Evolutionary conservation across 306 rosid species (phyloP).

Genomic region (Vigna reflexopilosa): DNA sequence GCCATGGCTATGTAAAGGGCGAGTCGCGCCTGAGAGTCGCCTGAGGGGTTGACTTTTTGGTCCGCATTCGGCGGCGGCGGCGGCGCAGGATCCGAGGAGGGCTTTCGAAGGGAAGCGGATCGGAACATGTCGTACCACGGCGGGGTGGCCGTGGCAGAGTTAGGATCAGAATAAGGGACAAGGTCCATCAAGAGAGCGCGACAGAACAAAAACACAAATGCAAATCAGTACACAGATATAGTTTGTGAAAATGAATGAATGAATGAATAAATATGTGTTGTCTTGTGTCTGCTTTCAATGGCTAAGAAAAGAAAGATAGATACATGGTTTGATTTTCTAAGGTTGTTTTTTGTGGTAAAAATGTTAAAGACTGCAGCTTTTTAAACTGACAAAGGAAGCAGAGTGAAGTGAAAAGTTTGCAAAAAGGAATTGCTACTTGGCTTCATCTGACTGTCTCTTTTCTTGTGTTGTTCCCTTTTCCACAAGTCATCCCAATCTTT

Average conservation of each 20-base stretch:
- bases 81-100: constrained; percentile 40
- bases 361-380: not conserved
- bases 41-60: constrained; percentile 43
- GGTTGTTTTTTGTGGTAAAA: constrained; percentile 2
- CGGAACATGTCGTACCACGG: constrained; percentile 91
- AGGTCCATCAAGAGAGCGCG: constrained; percentile 52
- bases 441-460: not conserved
- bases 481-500: too few relatives aligned
- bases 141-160: constrained; percentile 49
- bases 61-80: constrained; percentile 26
- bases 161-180: constrained; percentile 62
- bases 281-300: not conserved
- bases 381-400: constrained; percentile 4
- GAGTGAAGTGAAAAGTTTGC: not conserved
- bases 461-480: not conserved
- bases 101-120: constrained; percentile 70
- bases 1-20: constrained; percentile 92
- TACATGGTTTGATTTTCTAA: not conserved
- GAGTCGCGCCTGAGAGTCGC: constrained; percentile 78
- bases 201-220: not conserved
- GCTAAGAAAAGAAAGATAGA: not conserved
- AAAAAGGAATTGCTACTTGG: not conserved
- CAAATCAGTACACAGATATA: not conserved
- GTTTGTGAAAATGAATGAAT: not conserved
- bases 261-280: too few relatives aligned